These are phyloP conservation scores for Blastomyces percursus DNA, from an alignment of 2,329 filamentous ascomycete genomes.

Conservation along the genomic window DNA sequence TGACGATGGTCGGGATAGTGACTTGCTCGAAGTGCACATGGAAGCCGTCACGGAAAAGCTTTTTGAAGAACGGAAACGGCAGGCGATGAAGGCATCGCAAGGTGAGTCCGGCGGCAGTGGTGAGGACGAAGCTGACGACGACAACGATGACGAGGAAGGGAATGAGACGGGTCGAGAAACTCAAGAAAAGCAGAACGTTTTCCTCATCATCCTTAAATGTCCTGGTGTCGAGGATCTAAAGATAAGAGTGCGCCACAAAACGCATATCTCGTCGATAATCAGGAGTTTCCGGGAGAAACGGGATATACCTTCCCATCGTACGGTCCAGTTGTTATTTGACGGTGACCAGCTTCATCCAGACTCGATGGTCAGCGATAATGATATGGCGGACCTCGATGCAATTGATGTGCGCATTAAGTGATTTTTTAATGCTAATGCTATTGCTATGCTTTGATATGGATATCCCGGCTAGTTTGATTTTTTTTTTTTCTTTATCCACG, in stretches of 20 bases:
- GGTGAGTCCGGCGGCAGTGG: slow-evolving; percentile 8
- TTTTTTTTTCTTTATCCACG: neutral
- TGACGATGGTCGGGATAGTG: slow-evolving; percentile 23
- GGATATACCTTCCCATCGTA: slow-evolving; percentile 40
- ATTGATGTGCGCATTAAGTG: slow-evolving; percentile 61
- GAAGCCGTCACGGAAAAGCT: slow-evolving; percentile 64
- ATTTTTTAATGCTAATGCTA: slow-evolving; percentile 7
- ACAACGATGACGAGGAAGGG: slow-evolving; percentile 8
- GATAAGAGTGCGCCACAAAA: slow-evolving; percentile 38
- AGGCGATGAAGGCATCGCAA: slow-evolving; percentile 15
- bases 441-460: neutral
- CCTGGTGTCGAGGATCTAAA: slow-evolving; percentile 42
- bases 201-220: slow-evolving; percentile 43
- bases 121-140: slow-evolving; percentile 15
- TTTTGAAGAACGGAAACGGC: slow-evolving; percentile 32
- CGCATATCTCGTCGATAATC: slow-evolving; percentile 52
- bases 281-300: slow-evolving; percentile 49
- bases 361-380: slow-evolving; percentile 52
- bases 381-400: slow-evolving; percentile 62
- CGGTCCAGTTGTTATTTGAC: slow-evolving; percentile 59
- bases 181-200: slow-evolving; percentile 12
- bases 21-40: slow-evolving; percentile 54
- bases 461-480: neutral
- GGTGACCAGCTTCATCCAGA: slow-evolving; percentile 58
- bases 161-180: neutral